phyloP scores from a whole-genome alignment of 2,329 filamentous ascomycete genomes.

The Graphilbum sp. region DNA sequence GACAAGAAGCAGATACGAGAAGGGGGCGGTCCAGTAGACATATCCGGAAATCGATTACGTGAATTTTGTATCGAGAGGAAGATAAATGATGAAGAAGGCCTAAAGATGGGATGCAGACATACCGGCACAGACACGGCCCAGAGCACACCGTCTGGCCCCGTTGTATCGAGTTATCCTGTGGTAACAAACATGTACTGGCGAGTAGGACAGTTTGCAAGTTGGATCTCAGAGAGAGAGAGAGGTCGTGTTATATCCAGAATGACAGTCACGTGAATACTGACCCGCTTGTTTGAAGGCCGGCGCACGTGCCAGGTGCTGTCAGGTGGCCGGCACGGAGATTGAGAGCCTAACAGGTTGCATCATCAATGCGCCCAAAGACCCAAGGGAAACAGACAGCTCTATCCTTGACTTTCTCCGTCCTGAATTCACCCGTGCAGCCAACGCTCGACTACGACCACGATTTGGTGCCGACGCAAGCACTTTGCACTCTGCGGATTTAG shows the following conservation, averaged over 20 bases:
- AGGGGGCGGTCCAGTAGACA: slow-evolving; percentile 45
- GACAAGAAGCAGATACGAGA: slow-evolving; percentile 50
- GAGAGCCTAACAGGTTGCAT: slow-evolving; percentile 1
- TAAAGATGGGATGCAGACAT: background rate
- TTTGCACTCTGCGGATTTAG: no score
- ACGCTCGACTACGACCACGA: no score
- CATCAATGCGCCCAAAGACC: slow-evolving; percentile 1
- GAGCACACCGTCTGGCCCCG: no score
- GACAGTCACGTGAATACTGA: no score
- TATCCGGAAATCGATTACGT: slow-evolving; percentile 15
- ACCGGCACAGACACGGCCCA: no score
- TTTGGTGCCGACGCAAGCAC: no score
- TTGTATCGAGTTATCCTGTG: background rate
- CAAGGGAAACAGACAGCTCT: no score
- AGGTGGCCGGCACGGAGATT: background rate
- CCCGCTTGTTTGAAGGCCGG: background rate
- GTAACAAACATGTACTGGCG: no score
- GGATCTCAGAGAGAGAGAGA: no score
- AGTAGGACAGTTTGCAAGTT: no score
- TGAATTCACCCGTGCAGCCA: background rate
- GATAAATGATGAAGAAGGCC: no score
- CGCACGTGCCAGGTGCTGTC: slow-evolving; percentile 1
- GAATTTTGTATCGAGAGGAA: background rate
- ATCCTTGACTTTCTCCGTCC: background rate
- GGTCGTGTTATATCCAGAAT: no score